phyloP scores from a whole-genome alignment of 1,139 yeast genomes.

The Torulaspora globosa region DNA sequence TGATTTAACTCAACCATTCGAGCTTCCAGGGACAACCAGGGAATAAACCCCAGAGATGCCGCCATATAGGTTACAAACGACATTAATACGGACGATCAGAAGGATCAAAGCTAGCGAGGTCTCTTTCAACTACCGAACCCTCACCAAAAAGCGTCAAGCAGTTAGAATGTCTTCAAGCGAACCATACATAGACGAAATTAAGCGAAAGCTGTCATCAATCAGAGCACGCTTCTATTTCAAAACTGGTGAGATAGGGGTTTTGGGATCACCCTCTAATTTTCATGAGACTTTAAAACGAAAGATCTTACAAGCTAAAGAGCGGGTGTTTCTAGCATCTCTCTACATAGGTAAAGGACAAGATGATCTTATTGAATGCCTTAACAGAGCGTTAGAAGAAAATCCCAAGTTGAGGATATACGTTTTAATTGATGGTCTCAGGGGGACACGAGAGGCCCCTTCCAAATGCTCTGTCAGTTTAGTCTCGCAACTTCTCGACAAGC shows the following conservation, averaged over 20 bases:
- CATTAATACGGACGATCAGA: not conserved
- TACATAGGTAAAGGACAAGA: slow-evolving; percentile 81
- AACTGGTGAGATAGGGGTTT: slow-evolving; percentile 58
- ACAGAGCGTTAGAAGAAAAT: slow-evolving; percentile 55
- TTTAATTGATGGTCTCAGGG: slow-evolving; percentile 82
- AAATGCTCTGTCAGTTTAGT: slow-evolving; percentile 73
- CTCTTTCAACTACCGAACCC: not conserved
- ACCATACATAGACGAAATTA: slow-evolving; percentile 15
- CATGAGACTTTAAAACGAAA: slow-evolving; percentile 57
- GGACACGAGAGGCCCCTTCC: slow-evolving; percentile 87
- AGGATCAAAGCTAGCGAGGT: not conserved
- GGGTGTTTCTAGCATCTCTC: slow-evolving; percentile 78
- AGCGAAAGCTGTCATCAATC: slow-evolving; percentile 17
- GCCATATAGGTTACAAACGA: not conserved
- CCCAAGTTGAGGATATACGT: slow-evolving; percentile 64
- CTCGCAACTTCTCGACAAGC: slow-evolving; percentile 60
- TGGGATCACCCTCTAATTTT: slow-evolving; percentile 65
- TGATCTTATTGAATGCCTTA: slow-evolving; percentile 63
- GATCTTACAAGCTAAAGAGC: slow-evolving; percentile 49
- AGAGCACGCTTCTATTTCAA: slow-evolving; percentile 55
- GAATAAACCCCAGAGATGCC: not conserved
- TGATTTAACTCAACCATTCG: not conserved
- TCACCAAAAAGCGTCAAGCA: not conserved
- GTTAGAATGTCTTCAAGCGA: slow-evolving; percentile 8
- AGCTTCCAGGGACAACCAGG: not conserved